These are phyloP conservation scores for Pleurotus sapidus DNA, from an alignment of 768 basidiomycete species.

Conservation along the genomic window DNA sequence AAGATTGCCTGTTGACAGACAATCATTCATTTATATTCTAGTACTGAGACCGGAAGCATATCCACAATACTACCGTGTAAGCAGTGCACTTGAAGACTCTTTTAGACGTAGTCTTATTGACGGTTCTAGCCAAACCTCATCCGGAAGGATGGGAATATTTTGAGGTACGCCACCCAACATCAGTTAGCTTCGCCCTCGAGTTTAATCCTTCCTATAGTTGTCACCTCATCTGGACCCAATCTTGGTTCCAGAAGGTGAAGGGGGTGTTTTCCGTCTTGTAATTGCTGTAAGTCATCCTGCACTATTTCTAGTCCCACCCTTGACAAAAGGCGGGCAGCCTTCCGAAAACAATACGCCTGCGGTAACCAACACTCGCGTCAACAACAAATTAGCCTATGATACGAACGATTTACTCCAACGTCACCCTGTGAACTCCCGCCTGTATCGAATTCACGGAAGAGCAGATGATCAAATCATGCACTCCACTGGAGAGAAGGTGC, in stretches of 20 bases:
- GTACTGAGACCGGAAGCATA: too few relatives aligned
- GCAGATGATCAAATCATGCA: slow-evolving; percentile 45
- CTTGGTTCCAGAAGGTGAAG: slow-evolving; percentile 5
- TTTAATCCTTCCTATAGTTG: slow-evolving; percentile 3
- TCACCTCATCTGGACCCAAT: slow-evolving; percentile 10
- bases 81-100: too few relatives aligned
- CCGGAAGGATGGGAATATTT: too few relatives aligned
- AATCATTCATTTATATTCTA: too few relatives aligned
- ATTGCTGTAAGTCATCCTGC: neutral
- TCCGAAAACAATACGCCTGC: slow-evolving; percentile 1
- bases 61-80: too few relatives aligned
- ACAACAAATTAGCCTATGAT: slow-evolving; percentile 34
- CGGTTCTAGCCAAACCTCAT: too few relatives aligned
- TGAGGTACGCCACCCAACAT: too few relatives aligned
- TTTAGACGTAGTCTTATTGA: too few relatives aligned
- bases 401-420: slow-evolving; percentile 39
- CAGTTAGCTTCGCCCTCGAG: neutral
- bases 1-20: too few relatives aligned
- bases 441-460: slow-evolving; percentile 33
- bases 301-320: neutral
- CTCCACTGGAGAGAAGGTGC: slow-evolving; percentile 38
- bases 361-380: slow-evolving; percentile 26
- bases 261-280: slow-evolving; percentile 6
- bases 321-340: neutral
- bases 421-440: slow-evolving; percentile 33